Conservation (phyloP, 768 basidiomycete species). For the Amanita polypyramis region DNA sequence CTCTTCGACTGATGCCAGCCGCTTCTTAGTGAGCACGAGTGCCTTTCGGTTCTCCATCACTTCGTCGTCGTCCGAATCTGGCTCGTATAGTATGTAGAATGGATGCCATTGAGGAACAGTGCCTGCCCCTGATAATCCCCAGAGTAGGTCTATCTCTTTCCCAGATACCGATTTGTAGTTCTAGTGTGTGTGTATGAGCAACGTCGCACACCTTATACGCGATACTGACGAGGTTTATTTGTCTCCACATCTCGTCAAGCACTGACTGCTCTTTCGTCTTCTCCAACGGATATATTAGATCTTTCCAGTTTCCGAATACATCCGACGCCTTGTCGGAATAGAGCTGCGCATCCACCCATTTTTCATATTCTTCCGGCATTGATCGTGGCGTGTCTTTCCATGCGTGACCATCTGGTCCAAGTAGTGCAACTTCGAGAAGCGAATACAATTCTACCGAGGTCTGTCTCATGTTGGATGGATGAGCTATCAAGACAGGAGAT, state of each 20-base stretch:
- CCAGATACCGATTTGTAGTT: slow-evolving; percentile 48
- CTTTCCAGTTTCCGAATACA: slow-evolving; percentile 38
- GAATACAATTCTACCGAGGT: slow-evolving; percentile 56
- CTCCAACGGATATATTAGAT: slow-evolving; percentile 47
- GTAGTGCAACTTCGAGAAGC: slow-evolving; percentile 50
- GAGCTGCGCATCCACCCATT: slow-evolving; percentile 62
- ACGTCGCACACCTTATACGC: background rate
- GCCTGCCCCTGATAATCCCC: slow-evolving; percentile 45
- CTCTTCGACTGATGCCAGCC: slow-evolving; percentile 42
- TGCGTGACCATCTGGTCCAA: slow-evolving; percentile 40
- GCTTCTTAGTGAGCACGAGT: slow-evolving; percentile 17
- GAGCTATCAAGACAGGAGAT: background rate
- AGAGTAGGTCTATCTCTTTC: slow-evolving; percentile 48
- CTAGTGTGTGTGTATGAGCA: slow-evolving; percentile 20
- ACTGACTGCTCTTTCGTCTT: slow-evolving; percentile 37
- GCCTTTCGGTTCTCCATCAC: slow-evolving; percentile 15
- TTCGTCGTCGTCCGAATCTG: slow-evolving; percentile 17
- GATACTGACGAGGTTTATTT: slow-evolving; percentile 43
- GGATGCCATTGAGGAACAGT: slow-evolving; percentile 53
- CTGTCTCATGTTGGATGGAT: slow-evolving; percentile 23
- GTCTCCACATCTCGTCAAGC: slow-evolving; percentile 56
- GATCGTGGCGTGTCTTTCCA: slow-evolving; percentile 40
- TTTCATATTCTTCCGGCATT: slow-evolving; percentile 51
- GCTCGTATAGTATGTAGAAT: slow-evolving; percentile 24
- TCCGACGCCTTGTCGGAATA: slow-evolving; percentile 49